phyloP scores from a whole-genome alignment of 2,329 filamentous ascomycete species.

The Hirsutella rhossiliensis region DNA sequence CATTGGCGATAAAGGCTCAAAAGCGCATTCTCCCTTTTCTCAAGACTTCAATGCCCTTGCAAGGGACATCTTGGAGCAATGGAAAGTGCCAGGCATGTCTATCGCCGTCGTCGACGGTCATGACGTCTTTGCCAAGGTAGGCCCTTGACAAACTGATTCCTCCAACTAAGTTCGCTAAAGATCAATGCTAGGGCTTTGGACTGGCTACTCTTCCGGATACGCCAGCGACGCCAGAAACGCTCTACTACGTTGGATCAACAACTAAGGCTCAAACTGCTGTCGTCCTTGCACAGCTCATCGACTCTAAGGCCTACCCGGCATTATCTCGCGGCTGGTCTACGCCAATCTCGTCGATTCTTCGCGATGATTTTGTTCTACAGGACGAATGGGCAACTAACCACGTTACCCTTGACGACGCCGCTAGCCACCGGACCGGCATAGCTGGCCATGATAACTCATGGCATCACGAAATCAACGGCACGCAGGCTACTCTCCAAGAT shows the following conservation, averaged over 20 bases:
- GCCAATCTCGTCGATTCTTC: constrained; percentile 31
- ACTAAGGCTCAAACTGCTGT: constrained; percentile 44
- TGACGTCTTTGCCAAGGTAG: constrained; percentile 12
- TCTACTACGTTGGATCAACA: constrained; percentile 43
- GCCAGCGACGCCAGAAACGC: constrained; percentile 30
- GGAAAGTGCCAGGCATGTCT: constrained; percentile 15
- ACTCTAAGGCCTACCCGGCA: constrained; percentile 21
- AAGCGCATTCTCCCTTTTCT: background rate
- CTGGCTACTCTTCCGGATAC: constrained; percentile 20
- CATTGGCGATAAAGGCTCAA: too few species aligned
- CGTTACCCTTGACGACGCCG: constrained; percentile 40
- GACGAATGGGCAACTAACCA: constrained; percentile 31
- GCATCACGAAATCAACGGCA: constrained; percentile 15
- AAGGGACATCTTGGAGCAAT: constrained; percentile 9
- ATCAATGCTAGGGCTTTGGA: constrained; percentile 16
- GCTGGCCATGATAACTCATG: constrained; percentile 24
- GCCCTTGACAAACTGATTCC: too few species aligned
- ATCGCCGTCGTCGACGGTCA: constrained; percentile 15
- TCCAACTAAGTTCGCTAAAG: background rate
- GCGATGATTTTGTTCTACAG: constrained; percentile 37
- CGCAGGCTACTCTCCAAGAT: constrained; percentile 16
- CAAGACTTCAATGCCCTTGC: constrained; percentile 5
- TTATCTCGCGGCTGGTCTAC: constrained; percentile 31
- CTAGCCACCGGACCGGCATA: constrained; percentile 39
- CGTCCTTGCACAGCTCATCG: constrained; percentile 34